These are phyloP conservation scores for Erodium texanum DNA, from an alignment of 441 rosid species.

Conservation along the genomic window DNA sequence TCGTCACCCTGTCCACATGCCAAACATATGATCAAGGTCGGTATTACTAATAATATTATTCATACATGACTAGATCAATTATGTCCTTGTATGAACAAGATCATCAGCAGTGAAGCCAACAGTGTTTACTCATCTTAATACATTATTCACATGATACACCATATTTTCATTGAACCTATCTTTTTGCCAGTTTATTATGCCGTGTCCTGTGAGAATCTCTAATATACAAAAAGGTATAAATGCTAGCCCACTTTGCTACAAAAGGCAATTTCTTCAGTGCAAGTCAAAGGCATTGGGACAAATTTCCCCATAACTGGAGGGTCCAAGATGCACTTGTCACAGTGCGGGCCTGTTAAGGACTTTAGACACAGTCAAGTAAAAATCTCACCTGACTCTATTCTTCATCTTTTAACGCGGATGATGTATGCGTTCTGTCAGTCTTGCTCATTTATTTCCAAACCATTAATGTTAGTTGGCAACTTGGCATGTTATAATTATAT, in stretches of 20 bases:
- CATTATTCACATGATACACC: conserved; percentile 3
- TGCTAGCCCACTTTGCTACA: conserved; percentile 6
- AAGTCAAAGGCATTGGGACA: conserved; percentile 8
- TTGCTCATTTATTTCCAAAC: background rate
- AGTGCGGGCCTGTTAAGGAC: background rate
- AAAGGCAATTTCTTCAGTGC: conserved; percentile 6
- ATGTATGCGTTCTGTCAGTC: conserved; percentile 1
- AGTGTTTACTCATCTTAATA: background rate
- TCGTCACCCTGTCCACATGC: background rate
- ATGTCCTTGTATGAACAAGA: background rate
- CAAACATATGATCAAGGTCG: background rate
- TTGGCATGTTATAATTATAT: conserved; percentile 1
- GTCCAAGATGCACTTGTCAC: conserved; percentile 8
- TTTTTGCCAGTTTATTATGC: background rate
- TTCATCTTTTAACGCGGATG: background rate
- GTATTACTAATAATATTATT: background rate
- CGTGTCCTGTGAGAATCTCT: background rate
- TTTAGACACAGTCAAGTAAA: conserved; percentile 3
- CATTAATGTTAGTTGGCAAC: background rate
- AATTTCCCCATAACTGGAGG: conserved; percentile 1
- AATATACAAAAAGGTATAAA: background rate
- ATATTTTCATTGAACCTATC: background rate
- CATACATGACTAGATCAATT: background rate
- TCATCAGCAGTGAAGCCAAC: background rate
- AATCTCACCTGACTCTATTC: background rate